phyloP scores from a whole-genome alignment of 2,329 filamentous ascomycete species.

The Polychaeton citri region DNA sequence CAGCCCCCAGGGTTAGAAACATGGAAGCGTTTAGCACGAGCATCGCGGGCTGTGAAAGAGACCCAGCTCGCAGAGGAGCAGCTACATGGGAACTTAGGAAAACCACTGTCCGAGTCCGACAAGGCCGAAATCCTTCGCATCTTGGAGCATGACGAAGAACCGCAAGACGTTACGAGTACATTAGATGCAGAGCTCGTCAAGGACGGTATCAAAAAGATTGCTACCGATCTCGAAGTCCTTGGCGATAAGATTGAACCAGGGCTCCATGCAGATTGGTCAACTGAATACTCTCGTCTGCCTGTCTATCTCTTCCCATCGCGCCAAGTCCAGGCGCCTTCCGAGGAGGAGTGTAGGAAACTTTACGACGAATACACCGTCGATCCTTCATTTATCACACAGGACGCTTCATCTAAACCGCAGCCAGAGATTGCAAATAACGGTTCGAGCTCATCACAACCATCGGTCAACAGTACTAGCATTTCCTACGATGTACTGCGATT shows the following conservation, averaged over 20 bases:
- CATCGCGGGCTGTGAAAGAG: background rate
- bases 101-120: background rate
- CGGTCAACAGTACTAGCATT: too few relatives aligned
- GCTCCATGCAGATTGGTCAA: constrained; percentile 1
- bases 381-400: background rate
- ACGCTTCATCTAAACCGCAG: background rate
- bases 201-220: constrained; percentile 7
- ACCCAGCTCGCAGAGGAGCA: background rate
- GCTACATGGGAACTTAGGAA: background rate
- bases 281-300: constrained; percentile 17
- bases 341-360: constrained; percentile 21
- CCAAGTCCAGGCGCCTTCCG: constrained; percentile 2
- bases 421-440: background rate
- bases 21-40: background rate
- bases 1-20: background rate
- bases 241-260: constrained; percentile 8
- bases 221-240: constrained; percentile 12
- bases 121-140: background rate
- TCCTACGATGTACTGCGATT: constrained; percentile 33
- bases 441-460: too few relatives aligned
- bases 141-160: background rate
- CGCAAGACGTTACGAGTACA: background rate
- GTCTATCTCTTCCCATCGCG: constrained; percentile 21
- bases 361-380: constrained; percentile 29
- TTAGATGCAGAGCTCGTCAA: background rate